These are phyloP conservation scores for Linaria vulgaris DNA, from an alignment of 257 asterid species.

Conservation along the genomic window DNA sequence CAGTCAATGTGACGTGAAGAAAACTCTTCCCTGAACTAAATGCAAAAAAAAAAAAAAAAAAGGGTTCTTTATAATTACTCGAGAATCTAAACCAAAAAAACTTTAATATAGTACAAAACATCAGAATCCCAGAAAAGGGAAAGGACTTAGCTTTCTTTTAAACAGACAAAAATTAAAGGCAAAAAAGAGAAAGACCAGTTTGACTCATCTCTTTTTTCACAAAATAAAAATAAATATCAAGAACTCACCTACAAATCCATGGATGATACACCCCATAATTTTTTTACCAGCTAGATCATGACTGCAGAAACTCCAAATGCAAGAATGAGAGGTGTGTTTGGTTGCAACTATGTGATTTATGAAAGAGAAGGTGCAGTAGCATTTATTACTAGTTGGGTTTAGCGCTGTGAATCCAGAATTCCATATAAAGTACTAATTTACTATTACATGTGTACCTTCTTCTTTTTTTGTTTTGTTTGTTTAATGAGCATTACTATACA, in stretches of 20 bases:
- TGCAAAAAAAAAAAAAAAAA: slow-evolving; percentile 3
- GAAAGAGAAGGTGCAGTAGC: background rate
- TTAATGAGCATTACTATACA: slow-evolving; percentile 1
- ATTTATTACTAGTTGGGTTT: slow-evolving; percentile 14
- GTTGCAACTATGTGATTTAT: background rate
- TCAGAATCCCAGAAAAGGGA: slow-evolving; percentile 7
- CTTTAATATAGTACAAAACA: slow-evolving; percentile 21
- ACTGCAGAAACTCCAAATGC: background rate
- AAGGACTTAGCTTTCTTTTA: slow-evolving; percentile 25
- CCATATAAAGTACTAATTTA: background rate
- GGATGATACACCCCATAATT: too few species aligned
- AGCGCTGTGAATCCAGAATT: slow-evolving; percentile 10
- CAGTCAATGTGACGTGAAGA: background rate
- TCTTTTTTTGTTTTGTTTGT: background rate
- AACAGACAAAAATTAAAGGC: slow-evolving; percentile 25
- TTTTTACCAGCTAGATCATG: background rate
- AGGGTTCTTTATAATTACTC: slow-evolving; percentile 4
- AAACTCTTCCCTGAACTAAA: slow-evolving; percentile 18
- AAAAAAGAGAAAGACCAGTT: slow-evolving; percentile 27
- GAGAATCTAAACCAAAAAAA: slow-evolving; percentile 17
- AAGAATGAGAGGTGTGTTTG: background rate
- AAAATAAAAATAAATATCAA: slow-evolving; percentile 6
- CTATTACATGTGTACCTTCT: background rate
- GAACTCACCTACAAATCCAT: slow-evolving; percentile 36
- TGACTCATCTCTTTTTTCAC: slow-evolving; percentile 29